phyloP scores from a whole-genome alignment of 1,139 yeast species.

The Blastobotrys indianensis region DNA sequence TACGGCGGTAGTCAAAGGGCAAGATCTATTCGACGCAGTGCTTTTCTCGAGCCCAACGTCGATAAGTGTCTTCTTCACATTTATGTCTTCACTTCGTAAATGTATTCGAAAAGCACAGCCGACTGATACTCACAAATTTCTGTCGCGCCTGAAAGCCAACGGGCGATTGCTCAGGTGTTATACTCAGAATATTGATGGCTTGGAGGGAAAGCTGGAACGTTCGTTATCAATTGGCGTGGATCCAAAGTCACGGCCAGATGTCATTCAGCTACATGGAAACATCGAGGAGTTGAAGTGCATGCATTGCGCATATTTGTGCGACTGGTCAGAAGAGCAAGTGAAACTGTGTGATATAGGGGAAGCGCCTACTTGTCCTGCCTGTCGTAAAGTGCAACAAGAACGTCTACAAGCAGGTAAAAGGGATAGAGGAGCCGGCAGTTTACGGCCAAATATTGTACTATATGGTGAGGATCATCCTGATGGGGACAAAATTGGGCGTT shows the following conservation, averaged over 20 bases:
- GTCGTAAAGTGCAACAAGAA: conserved; percentile 48
- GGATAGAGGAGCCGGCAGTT: conserved; percentile 53
- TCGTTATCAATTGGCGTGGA: conserved; percentile 11
- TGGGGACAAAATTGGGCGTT: conserved; percentile 57
- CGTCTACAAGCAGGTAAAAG: conserved; percentile 59
- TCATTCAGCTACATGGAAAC: conserved; percentile 88
- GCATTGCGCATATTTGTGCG: conserved; percentile 51
- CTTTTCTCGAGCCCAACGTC: conserved; percentile 65
- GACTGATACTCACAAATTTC: conserved; percentile 77
- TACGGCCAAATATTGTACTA: conserved; percentile 69
- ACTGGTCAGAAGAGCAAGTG: conserved; percentile 56
- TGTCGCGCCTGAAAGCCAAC: conserved; percentile 56
- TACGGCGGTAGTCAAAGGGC: conserved; percentile 63
- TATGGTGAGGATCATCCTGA: conserved; percentile 79
- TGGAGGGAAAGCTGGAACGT: conserved; percentile 45
- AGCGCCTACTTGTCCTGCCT: conserved; percentile 59
- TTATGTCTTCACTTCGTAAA: conserved; percentile 66
- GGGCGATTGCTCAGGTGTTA: conserved; percentile 75
- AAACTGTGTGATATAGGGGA: conserved; percentile 44
- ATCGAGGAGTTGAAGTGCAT: conserved; percentile 70
- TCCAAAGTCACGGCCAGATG: conserved; percentile 40
- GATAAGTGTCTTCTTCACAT: conserved; percentile 65
- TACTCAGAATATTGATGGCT: conserved; percentile 71
- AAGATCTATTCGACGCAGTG: conserved; percentile 83
- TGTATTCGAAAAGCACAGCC: conserved; percentile 64